Base-by-base conservation (phyloP, 164 flowering plant species). In the Magnolia officinalis region DNA sequence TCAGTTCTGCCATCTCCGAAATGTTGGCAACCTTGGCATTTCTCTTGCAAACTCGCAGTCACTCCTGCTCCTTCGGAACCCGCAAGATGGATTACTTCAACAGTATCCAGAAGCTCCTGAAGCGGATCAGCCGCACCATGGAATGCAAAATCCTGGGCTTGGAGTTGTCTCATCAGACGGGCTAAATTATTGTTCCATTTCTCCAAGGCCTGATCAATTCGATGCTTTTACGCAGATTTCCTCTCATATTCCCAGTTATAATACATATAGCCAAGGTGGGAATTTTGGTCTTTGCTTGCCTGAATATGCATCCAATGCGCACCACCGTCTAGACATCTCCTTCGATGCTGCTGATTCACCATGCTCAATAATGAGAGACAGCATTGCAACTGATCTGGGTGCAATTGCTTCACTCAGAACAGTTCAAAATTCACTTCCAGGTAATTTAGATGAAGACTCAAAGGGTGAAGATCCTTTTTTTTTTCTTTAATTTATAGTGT, bases 1-100 rank as follows among this genome's bases (percentile, higher is more conserved):
- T 55, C 79, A 59, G 26, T 68, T 69, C 19, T 45, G 71, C 23
- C 63, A 58, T 10, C 8, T 52, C n/a, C 69, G 50, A 31, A 72
- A 63, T 63, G 9, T 67, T 23, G 23, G 63, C 61, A 24, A 2
- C 21, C 51, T 51, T 21, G 61, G 26, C 21, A 20, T 72, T 21
- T 51, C 37, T n/a, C 45, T 16, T 55, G 37, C 18, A 51, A 72
- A 51, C 50, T 8, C 19, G 11, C 63, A 52, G 21, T 49, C 55
- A 20, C 72, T 70, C 23, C 13, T 20, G 1, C 55, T 14, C 21
- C 52, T 45, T 70, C 55, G 1, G 21, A 70, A 14, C 52, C 52
- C 72, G 49, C 52, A 49, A 6, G 52, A 49, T 70, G 23, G 8
- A 11, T 49, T 70, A 49, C 72, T 45, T 20, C 72, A 72, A 72